phyloP scores from a whole-genome alignment of 2,329 filamentous ascomycete genomes.

The Colletotrichum acutatum region DNA sequence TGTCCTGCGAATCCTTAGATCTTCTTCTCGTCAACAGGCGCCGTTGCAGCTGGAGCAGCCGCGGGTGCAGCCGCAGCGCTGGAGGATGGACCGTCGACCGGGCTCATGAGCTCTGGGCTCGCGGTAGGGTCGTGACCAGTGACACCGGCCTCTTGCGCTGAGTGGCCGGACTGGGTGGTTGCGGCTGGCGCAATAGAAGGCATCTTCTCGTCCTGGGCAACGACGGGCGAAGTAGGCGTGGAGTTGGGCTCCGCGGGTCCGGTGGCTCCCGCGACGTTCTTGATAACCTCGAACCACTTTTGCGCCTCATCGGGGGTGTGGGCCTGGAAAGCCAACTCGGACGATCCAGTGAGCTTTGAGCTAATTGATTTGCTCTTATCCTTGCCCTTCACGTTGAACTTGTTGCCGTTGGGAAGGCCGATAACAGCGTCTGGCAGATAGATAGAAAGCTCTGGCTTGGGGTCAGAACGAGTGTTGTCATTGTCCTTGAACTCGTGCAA shows the following conservation, averaged over 20 bases:
- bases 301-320: constrained; percentile 82
- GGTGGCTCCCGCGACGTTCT: constrained; percentile 65
- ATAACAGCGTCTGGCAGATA: constrained; percentile 92
- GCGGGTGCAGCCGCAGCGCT: constrained; percentile 10
- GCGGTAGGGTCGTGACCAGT: constrained; percentile 43
- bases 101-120: constrained; percentile 30
- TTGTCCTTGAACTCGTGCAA: constrained; percentile 97
- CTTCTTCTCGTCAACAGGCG: constrained; percentile 29
- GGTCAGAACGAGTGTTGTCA: constrained; percentile 77
- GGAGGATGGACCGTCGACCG: constrained; percentile 24
- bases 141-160: constrained; percentile 60
- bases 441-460: constrained; percentile 85
- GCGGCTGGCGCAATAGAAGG: constrained; percentile 36
- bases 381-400: constrained; percentile 97
- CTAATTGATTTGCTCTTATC: constrained; percentile 84
- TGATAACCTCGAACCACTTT: constrained; percentile 85
- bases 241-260: constrained; percentile 47
- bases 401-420: constrained; percentile 76
- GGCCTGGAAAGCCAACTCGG: constrained; percentile 89
- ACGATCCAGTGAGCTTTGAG: constrained; percentile 81
- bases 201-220: constrained; percentile 43
- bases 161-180: constrained; percentile 42
- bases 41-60: constrained; percentile 12
- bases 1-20: neutral
- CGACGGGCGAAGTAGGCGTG: constrained; percentile 43